Base-by-base conservation (phyloP, 495 filamentous ascomycete genomes). In the Chaetomidium leptoderma region DNA sequence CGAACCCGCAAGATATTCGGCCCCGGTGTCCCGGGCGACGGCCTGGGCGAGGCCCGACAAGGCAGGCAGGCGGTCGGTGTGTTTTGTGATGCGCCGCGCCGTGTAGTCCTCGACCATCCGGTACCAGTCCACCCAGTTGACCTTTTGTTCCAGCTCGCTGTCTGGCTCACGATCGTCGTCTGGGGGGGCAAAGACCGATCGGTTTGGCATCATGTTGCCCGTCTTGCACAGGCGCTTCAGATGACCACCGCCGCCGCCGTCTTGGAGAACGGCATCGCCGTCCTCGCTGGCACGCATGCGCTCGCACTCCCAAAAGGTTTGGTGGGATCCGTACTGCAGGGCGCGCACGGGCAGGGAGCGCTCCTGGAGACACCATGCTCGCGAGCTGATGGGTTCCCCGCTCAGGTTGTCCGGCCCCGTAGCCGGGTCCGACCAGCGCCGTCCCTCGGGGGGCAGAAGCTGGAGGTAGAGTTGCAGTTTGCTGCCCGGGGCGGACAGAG, bases 331-430 rank as follows among this genome's bases (percentile, higher is more conserved):
- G 55, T 66, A 73, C 46, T 63, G 53, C 9, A 74, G 51, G 7
- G 59, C 54, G 0, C 72, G 61, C 13, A 56, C 51, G 0, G 70
- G 56, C 4, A 74, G 61, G 11, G 57, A 30, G 16, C 69, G 65
- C 58, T 74, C 72, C 46, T 74, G 70, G 0, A 74, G 60, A 46
- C 63, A 70, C 72, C 72, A 74, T 0, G 65, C 70, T 3, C 72
- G 60, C n/a, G 50, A 42, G 46, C 63, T 67, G 4, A 72, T 52
- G 17, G 71, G 69, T 33, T 68, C 62, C 16, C 13, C 14, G 16
- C 17, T 14, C 4, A 65, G 46, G 32, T 47, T 23, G 17, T 57
- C 54, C 13, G 27, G 27, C 6, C 35, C 16, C 35, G 10, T 32
- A 8, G 10, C 19, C 19, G 37, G 21, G 37, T 45, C 26, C 7